Evolutionary conservation across 108 stramenopile species (phyloP).

Genomic region (Mediolabrus comicus): DNA sequence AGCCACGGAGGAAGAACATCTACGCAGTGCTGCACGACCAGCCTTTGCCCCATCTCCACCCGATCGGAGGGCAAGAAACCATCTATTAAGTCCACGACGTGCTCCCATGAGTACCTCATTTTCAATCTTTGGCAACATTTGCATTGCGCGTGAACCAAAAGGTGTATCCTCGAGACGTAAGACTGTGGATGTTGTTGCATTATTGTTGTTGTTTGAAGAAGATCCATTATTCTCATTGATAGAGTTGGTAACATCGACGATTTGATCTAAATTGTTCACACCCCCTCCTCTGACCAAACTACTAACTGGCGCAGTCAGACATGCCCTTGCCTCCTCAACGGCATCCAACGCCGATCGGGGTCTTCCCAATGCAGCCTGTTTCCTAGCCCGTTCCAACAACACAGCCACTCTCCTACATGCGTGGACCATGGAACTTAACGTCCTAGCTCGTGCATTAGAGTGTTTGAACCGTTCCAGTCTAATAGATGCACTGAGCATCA

Average conservation of each 20-base stretch:
- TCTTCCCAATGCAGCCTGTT: slow-evolving; percentile 76
- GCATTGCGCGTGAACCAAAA: slow-evolving; percentile 79
- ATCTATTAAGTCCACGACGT: slow-evolving; percentile 77
- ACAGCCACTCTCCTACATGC: slow-evolving; percentile 80
- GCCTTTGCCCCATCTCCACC: slow-evolving; percentile 91
- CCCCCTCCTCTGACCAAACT: slow-evolving; percentile 46
- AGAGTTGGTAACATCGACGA: not conserved
- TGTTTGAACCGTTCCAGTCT: slow-evolving; percentile 62
- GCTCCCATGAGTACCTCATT: slow-evolving; percentile 87
- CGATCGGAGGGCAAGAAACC: slow-evolving; percentile 81
- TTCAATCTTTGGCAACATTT: slow-evolving; percentile 87
- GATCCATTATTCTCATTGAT: not conserved
- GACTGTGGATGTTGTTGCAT: slow-evolving; percentile 24
- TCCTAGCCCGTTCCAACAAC: slow-evolving; percentile 70
- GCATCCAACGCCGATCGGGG: slow-evolving; percentile 82
- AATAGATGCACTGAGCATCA: slow-evolving; percentile 61
- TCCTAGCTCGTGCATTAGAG: slow-evolving; percentile 63
- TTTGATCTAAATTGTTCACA: slow-evolving; percentile 18
- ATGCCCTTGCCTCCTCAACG: slow-evolving; percentile 82
- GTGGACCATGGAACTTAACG: slow-evolving; percentile 71
- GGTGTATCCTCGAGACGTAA: slow-evolving; percentile 81
- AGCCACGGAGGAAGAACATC: slow-evolving; percentile 66
- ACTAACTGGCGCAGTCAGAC: slow-evolving; percentile 71
- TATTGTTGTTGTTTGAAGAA: slow-evolving; percentile 6
- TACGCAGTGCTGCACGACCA: slow-evolving; percentile 78